Conservation (phyloP, 768 basidiomycete genomes). For the Coprinopsis sp. region DNA sequence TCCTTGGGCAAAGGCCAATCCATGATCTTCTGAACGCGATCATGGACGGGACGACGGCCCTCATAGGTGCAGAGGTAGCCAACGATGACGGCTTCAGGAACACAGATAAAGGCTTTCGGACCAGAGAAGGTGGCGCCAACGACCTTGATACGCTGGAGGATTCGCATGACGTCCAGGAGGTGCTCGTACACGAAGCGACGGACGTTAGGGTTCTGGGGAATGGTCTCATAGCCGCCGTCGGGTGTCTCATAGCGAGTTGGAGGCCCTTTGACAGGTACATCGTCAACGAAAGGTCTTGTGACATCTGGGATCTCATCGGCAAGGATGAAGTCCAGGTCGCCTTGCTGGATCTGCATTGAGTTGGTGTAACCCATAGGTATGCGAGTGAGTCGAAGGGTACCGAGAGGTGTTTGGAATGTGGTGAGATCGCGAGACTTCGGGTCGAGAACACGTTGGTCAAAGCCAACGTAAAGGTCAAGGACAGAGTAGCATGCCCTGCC, state of each 20-base stretch:
- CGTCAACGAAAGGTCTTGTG: constrained; percentile 35
- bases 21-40: constrained; percentile 19
- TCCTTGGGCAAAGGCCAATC: constrained; percentile 22
- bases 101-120: constrained; percentile 28
- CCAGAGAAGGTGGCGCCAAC: constrained; percentile 33
- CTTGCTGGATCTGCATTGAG: too few species aligned
- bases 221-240: constrained; percentile 34
- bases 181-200: constrained; percentile 36
- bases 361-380: too few species aligned
- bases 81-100: constrained; percentile 23
- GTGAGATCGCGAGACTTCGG: constrained; percentile 27
- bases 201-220: constrained; percentile 33
- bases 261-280: constrained; percentile 31
- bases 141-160: constrained; percentile 35
- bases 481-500: constrained; percentile 21
- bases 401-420: constrained; percentile 36
- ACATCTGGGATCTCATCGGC: constrained; percentile 34
- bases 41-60: constrained; percentile 21
- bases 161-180: constrained; percentile 27
- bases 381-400: too few species aligned
- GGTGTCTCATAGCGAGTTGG: too few species aligned
- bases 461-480: constrained; percentile 32
- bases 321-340: constrained; percentile 33
- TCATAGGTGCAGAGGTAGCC: constrained; percentile 34
- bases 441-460: constrained; percentile 26